Conservation (phyloP, 192 early-diverging fungal species). For the Coemansia sp. region DNA sequence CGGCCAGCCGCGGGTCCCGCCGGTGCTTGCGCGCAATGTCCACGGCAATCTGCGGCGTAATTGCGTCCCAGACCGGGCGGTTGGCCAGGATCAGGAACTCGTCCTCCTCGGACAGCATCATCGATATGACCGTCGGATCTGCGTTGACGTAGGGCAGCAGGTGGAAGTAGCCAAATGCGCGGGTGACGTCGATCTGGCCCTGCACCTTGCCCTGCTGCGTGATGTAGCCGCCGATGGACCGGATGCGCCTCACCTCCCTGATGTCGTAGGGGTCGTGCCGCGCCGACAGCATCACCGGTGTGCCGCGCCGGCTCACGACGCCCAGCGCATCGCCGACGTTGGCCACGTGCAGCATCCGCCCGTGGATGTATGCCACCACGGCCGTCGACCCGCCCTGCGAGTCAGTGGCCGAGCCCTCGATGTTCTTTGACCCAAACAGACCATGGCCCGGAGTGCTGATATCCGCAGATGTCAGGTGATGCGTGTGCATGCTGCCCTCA, state of each 20-base stretch:
- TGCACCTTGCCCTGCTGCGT: slow-evolving; percentile 72
- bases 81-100: slow-evolving; percentile 79
- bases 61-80: slow-evolving; percentile 72
- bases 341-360: slow-evolving; percentile 75
- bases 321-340: slow-evolving; percentile 85
- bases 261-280: slow-evolving; percentile 71
- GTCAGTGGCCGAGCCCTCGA: slow-evolving; percentile 36
- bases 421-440: slow-evolving; percentile 22
- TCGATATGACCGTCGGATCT: slow-evolving; percentile 72
- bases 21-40: slow-evolving; percentile 80
- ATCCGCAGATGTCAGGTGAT: slow-evolving; percentile 16
- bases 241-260: slow-evolving; percentile 72
- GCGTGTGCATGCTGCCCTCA: not conserved
- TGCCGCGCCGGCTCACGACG: slow-evolving; percentile 72
- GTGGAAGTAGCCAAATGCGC: slow-evolving; percentile 86
- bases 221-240: slow-evolving; percentile 77
- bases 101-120: slow-evolving; percentile 75
- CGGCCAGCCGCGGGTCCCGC: slow-evolving; percentile 72
- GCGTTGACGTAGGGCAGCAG: slow-evolving; percentile 80
- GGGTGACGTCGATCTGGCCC: slow-evolving; percentile 69
- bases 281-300: slow-evolving; percentile 64
- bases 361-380: slow-evolving; percentile 74
- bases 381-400: slow-evolving; percentile 73
- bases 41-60: slow-evolving; percentile 77
- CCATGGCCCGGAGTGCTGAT: slow-evolving; percentile 27